Evolutionary conservation across 305 asterid genomes (phyloP).

Genomic region (Fraxinus velutina): DNA sequence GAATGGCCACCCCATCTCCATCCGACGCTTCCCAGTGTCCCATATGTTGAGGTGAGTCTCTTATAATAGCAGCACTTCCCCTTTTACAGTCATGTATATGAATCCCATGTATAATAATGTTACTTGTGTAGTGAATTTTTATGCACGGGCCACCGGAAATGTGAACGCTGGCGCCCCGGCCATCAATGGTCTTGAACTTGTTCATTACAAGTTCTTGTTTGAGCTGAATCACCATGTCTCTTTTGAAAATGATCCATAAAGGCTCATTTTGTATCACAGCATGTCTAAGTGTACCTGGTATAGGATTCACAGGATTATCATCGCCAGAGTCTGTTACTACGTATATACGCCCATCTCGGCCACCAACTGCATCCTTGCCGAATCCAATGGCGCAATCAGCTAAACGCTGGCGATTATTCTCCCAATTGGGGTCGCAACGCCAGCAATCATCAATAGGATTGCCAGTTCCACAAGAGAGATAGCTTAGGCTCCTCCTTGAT

Average conservation of each 20-base stretch:
- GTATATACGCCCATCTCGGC: slow-evolving; percentile 54
- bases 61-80: slow-evolving; percentile 45
- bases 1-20: slow-evolving; percentile 66
- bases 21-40: slow-evolving; percentile 71
- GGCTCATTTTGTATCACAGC: slow-evolving; percentile 68
- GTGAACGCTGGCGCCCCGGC: slow-evolving; percentile 70
- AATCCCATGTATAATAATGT: slow-evolving; percentile 68
- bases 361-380: slow-evolving; percentile 64
- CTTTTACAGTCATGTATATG: slow-evolving; percentile 61
- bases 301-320: slow-evolving; percentile 61
- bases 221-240: slow-evolving; percentile 63
- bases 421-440: slow-evolving; percentile 48
- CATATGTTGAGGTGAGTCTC: slow-evolving; percentile 59
- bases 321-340: slow-evolving; percentile 55
- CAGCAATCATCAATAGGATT: slow-evolving; percentile 58
- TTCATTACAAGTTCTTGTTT: slow-evolving; percentile 60
- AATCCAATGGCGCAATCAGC: slow-evolving; percentile 82
- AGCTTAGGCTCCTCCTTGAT: slow-evolving; percentile 56
- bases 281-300: slow-evolving; percentile 65
- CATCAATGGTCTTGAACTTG: slow-evolving; percentile 69
- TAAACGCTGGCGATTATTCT: slow-evolving; percentile 48
- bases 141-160: slow-evolving; percentile 68
- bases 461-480: slow-evolving; percentile 52
- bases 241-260: slow-evolving; percentile 61
- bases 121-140: slow-evolving; percentile 45